Base-by-base conservation (phyloP, 192 early-diverging fungal species). In the Rhizophlyctis rosea region DNA sequence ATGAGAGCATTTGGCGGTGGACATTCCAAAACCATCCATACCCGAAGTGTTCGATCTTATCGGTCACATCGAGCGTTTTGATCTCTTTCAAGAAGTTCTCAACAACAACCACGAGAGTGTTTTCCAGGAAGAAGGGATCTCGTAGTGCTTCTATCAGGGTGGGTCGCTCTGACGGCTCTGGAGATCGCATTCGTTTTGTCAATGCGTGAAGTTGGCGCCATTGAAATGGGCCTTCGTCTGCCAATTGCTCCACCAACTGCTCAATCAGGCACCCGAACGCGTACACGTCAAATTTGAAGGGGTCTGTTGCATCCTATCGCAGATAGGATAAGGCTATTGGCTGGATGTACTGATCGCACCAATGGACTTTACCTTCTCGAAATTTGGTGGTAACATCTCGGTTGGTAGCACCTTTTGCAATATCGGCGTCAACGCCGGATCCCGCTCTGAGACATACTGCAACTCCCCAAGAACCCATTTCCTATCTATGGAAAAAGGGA, bases 381-480 rank as follows among this genome's bases (percentile, higher is more conserved):
- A n/a, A n/a, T n/a, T n/a, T n/a, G n/a, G n/a, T n/a, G n/a, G n/a
- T n/a, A n/a, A n/a, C n/a, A n/a, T n/a, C n/a, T n/a, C n/a, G n/a
- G n/a, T n/a, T n/a, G n/a, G n/a, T n/a, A n/a, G n/a, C n/a, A n/a
- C n/a, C n/a, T n/a, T n/a, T n/a, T n/a, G n/a, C n/a, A n/a, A n/a
- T 31, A 65, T 57, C 0, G 18, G 24, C 14, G 57, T 29, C n/a
- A 34, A 31, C 21, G 64, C 21, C n/a, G 70, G 64, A 7, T 72
- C 47, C 18, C 72, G 64, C 0, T 48, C 29, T 16, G 56, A 61
- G 14, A 59, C 57, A 48, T 61, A 67, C 57, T 76, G 70, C 51
- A 76, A 64, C 11, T 71, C 75, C 1, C 71, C 71, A 3, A 76
- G 30, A 21, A 76, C 62, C 71, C 70, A 76, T 47, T 29, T 13